Conservation (phyloP, 2,329 filamentous ascomycete genomes). For the Coniochaeta prunicola region DNA sequence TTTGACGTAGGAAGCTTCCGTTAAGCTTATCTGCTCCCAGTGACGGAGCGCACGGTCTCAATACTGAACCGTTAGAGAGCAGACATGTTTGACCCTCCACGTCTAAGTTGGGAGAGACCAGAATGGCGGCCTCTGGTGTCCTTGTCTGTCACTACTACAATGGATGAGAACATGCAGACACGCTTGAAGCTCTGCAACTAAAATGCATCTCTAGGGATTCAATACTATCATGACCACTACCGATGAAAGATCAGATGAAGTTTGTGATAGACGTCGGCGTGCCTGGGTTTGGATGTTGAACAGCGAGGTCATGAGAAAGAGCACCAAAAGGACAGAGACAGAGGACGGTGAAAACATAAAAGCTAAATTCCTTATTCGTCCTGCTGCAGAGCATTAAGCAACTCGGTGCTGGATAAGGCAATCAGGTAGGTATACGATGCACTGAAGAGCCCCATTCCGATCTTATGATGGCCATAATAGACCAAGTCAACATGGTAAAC, state of each 20-base stretch:
- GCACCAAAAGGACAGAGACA: background rate
- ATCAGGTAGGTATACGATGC: background rate
- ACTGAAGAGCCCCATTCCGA: background rate
- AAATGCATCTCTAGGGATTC: too few species aligned
- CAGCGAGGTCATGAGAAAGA: background rate
- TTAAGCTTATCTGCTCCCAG: background rate
- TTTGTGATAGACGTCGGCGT: too few species aligned
- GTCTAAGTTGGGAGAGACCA: background rate
- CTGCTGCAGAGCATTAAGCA: background rate
- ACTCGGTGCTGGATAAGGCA: background rate
- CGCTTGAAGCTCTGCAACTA: background rate
- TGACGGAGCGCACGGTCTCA: background rate
- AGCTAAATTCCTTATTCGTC: background rate
- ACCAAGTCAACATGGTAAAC: background rate
- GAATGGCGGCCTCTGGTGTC: background rate
- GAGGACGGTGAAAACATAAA: background rate
- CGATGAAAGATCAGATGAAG: too few species aligned
- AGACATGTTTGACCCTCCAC: background rate
- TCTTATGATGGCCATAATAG: background rate
- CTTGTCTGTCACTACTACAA: background rate
- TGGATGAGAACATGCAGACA: background rate
- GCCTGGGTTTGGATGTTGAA: too few species aligned
- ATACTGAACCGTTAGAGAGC: background rate
- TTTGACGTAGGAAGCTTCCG: background rate
- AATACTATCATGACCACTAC: too few species aligned